Percentiles rank a stretch among this genome's conserved stretches.
phyloP scores from a whole-genome alignment of 345 rosid species.

The Salix arbutifolia region DNA sequence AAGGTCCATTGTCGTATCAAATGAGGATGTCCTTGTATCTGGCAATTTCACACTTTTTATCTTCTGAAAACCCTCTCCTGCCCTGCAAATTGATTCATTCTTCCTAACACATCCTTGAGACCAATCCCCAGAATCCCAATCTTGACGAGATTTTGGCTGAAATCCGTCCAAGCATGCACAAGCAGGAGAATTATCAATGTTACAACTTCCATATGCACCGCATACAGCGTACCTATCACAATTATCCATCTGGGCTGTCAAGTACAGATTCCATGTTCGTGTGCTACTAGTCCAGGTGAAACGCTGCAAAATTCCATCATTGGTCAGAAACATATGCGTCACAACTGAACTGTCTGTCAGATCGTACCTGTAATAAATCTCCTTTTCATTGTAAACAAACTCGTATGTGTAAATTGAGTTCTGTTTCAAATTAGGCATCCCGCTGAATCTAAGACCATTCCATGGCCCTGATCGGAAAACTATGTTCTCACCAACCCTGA shows the following conservation, averaged over 20 bases:
- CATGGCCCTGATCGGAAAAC: conserved; percentile 23
- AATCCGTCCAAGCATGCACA: conserved; percentile 17
- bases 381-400: conserved; percentile 17
- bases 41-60: conserved; percentile 11
- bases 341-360: not conserved
- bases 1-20: conserved; percentile 6
- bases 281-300: not conserved
- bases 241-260: conserved; percentile 13
- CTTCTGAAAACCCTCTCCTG: conserved; percentile 10
- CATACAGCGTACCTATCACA: conserved; percentile 22
- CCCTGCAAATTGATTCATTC: conserved; percentile 2
- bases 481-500: not conserved
- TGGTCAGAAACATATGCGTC: conserved; percentile 16
- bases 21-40: conserved; percentile 3
- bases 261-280: not conserved
- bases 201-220: conserved; percentile 20
- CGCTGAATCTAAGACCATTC: conserved; percentile 33
- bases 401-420: not conserved
- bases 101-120: conserved; percentile 7
- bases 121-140: conserved; percentile 14
- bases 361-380: conserved; percentile 19
- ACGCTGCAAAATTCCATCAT: conserved; percentile 9
- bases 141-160: not conserved
- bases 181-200: conserved; percentile 14
- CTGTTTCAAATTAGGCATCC: conserved; percentile 18